phyloP scores from a whole-genome alignment of 2,329 filamentous ascomycete species.

The Fusarium illudens region DNA sequence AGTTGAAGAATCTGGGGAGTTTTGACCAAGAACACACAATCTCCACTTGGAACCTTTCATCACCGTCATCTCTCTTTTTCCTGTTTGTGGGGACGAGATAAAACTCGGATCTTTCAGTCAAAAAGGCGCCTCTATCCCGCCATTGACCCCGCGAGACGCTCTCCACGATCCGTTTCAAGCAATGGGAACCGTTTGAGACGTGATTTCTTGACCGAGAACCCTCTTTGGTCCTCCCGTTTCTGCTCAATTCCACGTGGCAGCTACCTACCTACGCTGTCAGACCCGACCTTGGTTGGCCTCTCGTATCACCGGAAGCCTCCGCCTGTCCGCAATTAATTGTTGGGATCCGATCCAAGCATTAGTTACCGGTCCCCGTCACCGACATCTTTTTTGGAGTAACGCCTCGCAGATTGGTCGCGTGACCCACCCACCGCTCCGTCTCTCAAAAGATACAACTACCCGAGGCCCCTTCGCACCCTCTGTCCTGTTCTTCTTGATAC shows the following conservation, averaged over 20 bases:
- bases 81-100: slow-evolving; percentile 1
- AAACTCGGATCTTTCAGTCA: not conserved
- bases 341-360: slow-evolving; percentile 13
- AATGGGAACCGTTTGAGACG: slow-evolving; percentile 23
- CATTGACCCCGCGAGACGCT: slow-evolving; percentile 26
- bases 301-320: slow-evolving; percentile 18
- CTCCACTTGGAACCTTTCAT: not conserved
- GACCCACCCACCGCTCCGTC: slow-evolving; percentile 37
- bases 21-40: not conserved
- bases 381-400: slow-evolving; percentile 34
- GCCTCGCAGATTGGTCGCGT: slow-evolving; percentile 39
- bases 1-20: not conserved
- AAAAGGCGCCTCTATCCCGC: slow-evolving; percentile 15
- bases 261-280: not conserved
- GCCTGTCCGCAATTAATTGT: slow-evolving; percentile 32
- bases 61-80: not conserved
- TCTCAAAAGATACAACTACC: slow-evolving; percentile 14
- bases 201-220: not conserved
- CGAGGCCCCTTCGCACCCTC: slow-evolving; percentile 4
- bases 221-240: not conserved
- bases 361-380: slow-evolving; percentile 34
- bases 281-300: not conserved
- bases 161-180: slow-evolving; percentile 5
- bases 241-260: not conserved
- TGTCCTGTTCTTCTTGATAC: slow-evolving; percentile 3